These are phyloP conservation scores for Aspergillus latus DNA, from an alignment of 2,329 filamentous ascomycete genomes.

Conservation along the genomic window DNA sequence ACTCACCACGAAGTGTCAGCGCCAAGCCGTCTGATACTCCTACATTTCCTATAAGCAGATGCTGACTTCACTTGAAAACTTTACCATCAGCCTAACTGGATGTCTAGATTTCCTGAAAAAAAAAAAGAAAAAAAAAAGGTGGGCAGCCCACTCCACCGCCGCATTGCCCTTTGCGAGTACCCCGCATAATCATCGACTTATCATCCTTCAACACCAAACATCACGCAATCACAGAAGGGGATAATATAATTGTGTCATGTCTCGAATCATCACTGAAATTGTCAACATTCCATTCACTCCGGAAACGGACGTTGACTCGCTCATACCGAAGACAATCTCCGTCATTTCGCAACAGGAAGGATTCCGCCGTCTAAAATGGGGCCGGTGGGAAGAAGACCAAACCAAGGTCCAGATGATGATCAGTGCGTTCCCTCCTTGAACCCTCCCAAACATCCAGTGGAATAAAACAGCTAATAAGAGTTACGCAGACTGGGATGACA, in stretches of 20 bases:
- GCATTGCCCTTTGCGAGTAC: background rate
- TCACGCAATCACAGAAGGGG: background rate
- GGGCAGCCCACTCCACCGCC: background rate
- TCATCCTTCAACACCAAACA: background rate
- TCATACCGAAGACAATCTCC: background rate
- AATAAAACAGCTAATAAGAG: background rate
- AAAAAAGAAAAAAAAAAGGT: too few relatives aligned
- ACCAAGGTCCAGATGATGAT: slow-evolving; percentile 5
- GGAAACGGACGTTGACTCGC: background rate
- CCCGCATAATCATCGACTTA: background rate
- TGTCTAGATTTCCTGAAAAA: too few relatives aligned
- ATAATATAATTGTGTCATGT: background rate
- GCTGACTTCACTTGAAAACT: too few relatives aligned
- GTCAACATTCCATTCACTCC: background rate
- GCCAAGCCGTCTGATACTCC: too few relatives aligned
- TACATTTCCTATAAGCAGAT: too few relatives aligned
- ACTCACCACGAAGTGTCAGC: too few relatives aligned
- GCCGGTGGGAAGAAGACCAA: slow-evolving; percentile 3
- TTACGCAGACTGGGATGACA: slow-evolving; percentile 2
- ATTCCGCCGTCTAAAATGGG: slow-evolving; percentile 2
- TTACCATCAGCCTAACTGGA: too few relatives aligned
- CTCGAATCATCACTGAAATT: slow-evolving; percentile 3
- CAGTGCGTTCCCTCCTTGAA: background rate
- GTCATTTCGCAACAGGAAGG: background rate
- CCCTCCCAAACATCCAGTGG: background rate